Percentiles rank a stretch among this genome's conserved stretches.
phyloP scores from a whole-genome alignment of 2,329 filamentous ascomycete species.

The Hypoxylon sp. region DNA sequence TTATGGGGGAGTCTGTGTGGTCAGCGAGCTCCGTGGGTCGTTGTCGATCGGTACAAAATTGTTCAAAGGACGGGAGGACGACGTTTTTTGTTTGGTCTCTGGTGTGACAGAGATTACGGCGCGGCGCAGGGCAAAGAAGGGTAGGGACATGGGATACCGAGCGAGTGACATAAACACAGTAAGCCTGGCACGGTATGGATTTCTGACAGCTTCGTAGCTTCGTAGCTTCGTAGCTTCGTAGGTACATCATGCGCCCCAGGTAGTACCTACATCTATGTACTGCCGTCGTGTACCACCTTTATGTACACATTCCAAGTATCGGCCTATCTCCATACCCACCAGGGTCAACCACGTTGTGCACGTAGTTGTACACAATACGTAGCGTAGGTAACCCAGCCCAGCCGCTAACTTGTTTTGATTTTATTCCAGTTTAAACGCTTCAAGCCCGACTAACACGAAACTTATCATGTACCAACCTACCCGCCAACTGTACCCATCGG shows the following conservation, averaged over 20 bases:
- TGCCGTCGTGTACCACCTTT: not conserved
- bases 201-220: constrained; percentile 5
- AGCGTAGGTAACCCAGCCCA: not conserved
- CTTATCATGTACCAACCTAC: not conserved
- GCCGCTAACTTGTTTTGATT: not conserved
- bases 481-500: constrained; percentile 1
- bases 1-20: constrained; percentile 37
- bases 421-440: not conserved
- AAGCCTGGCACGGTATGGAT: constrained; percentile 24
- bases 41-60: constrained; percentile 42
- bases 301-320: not conserved
- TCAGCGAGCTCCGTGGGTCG: constrained; percentile 40
- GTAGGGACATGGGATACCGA: constrained; percentile 11
- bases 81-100: constrained; percentile 39
- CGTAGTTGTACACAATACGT: not conserved
- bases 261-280: no score
- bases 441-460: not conserved
- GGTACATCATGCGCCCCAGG: constrained; percentile 6
- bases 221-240: no score
- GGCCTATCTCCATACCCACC: not conserved
- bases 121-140: constrained; percentile 23
- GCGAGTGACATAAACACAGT: constrained; percentile 41
- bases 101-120: constrained; percentile 41
- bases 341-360: not conserved
- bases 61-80: constrained; percentile 39